Base-by-base conservation (phyloP, 345 rosid species). In the Mercurialis annua region DNA sequence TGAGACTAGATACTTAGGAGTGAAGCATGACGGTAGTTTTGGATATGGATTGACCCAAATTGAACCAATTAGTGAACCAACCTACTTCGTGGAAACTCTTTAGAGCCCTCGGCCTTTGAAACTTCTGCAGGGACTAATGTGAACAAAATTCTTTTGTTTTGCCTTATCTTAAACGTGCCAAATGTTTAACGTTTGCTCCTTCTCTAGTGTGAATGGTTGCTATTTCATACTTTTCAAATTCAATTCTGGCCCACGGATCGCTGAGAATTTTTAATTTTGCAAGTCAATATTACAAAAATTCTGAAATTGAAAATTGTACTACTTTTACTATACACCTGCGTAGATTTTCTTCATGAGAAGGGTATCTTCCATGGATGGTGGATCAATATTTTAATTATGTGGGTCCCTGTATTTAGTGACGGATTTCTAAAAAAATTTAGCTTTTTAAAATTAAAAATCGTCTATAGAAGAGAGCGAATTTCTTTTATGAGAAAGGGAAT, bases 321-420 rank as follows among this genome's bases (percentile, higher is more conserved):
- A 52, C 24, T 15, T 54, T n/a, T 50, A n/a, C 23, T 6, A 50
- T 17, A 2, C 2, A 52, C 7, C 10, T 9, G 27, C 10, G 11
- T 24, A 24, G 9, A 24, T 24, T 20, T 6, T 26, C 27, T 24
- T 26, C 2, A 57, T 1, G 24, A 3, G 21, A 54, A 33, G 18
- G 34, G 62, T 33, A 59, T 20, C 17, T 43, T 42, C 36, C 49
- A 48, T 40, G 56, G 60, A 31, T 42, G 59, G 69, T 57, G 77
- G 74, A 64, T 56, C 31, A 42, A 68, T 47, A 24, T 46, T 24
- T 46, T 24, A 43, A 38, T 29, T 26, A 14, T 2, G 5, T 47
- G 72, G 65, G 59, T 57, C 48, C 30, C 4, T n/a, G n/a, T n/a
- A n/a, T n/a, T n/a, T n/a, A n/a, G n/a, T n/a, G n/a, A n/a, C n/a